phyloP scores from a whole-genome alignment of 306 rosid species.

The Hippophae tibetana region DNA sequence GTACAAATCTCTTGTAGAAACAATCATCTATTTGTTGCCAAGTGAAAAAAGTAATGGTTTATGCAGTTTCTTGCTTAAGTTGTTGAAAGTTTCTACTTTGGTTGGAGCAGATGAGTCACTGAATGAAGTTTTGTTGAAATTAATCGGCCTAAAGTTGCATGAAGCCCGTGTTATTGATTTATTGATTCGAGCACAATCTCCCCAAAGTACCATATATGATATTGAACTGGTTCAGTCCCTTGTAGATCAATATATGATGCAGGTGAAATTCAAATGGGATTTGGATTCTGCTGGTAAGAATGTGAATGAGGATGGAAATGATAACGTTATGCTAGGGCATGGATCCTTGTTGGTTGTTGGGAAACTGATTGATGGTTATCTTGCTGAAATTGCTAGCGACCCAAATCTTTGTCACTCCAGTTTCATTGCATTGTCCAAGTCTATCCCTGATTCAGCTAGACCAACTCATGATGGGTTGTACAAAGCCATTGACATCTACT shows the following conservation, averaged over 20 bases:
- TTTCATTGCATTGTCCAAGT: constrained; percentile 56
- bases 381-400: constrained; percentile 62
- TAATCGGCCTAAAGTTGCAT: constrained; percentile 54
- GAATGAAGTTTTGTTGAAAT: constrained; percentile 51
- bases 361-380: constrained; percentile 64
- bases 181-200: constrained; percentile 66
- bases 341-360: constrained; percentile 58
- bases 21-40: constrained; percentile 74
- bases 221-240: constrained; percentile 58
- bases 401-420: constrained; percentile 45
- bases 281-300: constrained; percentile 33
- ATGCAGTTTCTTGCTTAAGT: constrained; percentile 74
- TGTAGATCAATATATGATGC: constrained; percentile 40
- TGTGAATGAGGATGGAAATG: constrained; percentile 45
- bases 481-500: constrained; percentile 63
- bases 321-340: constrained; percentile 34
- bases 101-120: constrained; percentile 61
- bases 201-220: constrained; percentile 52
- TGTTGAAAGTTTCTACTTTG: constrained; percentile 72
- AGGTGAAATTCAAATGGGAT: constrained; percentile 29
- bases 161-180: constrained; percentile 74
- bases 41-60: constrained; percentile 55
- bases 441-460: constrained; percentile 59
- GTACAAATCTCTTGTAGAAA: constrained; percentile 75
- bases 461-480: constrained; percentile 80